Evolutionary conservation across 768 basidiomycete species (phyloP).

Genomic region (Lyophyllum shimeji): DNA sequence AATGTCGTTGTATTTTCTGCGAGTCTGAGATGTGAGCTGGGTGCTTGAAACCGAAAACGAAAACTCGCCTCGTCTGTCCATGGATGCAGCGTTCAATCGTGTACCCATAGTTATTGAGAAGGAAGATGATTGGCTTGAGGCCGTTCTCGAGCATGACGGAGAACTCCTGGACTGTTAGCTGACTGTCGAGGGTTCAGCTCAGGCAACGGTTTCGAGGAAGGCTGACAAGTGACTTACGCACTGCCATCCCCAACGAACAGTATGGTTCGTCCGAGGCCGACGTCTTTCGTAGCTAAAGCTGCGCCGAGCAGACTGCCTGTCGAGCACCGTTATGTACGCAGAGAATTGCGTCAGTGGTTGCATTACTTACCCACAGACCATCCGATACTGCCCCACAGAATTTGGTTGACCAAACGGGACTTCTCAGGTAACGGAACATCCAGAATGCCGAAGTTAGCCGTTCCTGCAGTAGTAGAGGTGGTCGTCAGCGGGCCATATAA

Average conservation of each 20-base stretch:
- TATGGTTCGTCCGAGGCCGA: slow-evolving; percentile 63
- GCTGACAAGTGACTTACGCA: slow-evolving; percentile 44
- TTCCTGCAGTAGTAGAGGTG: slow-evolving; percentile 40
- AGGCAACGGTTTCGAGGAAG: neutral
- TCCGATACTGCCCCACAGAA: slow-evolving; percentile 92
- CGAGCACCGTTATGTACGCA: neutral
- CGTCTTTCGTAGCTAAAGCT: slow-evolving; percentile 74
- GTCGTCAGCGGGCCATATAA: neutral
- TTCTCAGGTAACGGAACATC: slow-evolving; percentile 78
- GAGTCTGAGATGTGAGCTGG: neutral
- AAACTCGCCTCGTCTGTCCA: slow-evolving; percentile 50
- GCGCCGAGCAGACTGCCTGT: slow-evolving; percentile 70
- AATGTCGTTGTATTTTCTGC: slow-evolving; percentile 85
- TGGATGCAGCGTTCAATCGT: slow-evolving; percentile 85
- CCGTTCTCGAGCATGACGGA: slow-evolving; percentile 78
- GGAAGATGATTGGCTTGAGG: slow-evolving; percentile 81
- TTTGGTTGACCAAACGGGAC: slow-evolving; percentile 66
- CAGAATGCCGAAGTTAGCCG: slow-evolving; percentile 82
- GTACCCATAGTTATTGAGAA: slow-evolving; percentile 81
- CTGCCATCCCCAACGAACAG: slow-evolving; percentile 87
- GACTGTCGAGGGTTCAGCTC: slow-evolving; percentile 37
- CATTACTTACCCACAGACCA: slow-evolving; percentile 69
- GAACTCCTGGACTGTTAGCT: slow-evolving; percentile 79
- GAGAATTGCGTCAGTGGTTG: neutral
- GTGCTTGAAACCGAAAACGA: neutral